Evolutionary conservation across 306 rosid genomes (phyloP).

Genomic region (Trifolium subterraneum): DNA sequence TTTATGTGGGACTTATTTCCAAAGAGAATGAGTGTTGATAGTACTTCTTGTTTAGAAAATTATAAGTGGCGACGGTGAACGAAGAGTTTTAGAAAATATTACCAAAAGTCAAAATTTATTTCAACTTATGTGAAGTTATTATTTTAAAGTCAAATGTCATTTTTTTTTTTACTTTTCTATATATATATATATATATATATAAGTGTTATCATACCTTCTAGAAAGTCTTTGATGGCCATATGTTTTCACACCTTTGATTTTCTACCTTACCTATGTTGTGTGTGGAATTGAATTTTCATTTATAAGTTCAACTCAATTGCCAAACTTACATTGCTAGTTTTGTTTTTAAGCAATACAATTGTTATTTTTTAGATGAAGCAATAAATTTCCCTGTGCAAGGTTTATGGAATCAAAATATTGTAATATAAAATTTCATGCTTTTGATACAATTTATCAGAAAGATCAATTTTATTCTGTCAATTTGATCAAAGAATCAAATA

Average conservation of each 20-base stretch:
- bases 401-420: not conserved
- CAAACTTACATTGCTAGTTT: not conserved
- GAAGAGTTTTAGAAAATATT: not conserved
- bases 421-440: not conserved
- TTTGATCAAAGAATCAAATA: not conserved
- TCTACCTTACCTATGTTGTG: not conserved
- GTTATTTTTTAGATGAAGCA: not conserved
- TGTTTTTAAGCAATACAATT: not conserved
- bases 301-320: not conserved
- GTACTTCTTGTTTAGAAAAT: no score
- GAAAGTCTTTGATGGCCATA: not conserved
- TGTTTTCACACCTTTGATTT: not conserved
- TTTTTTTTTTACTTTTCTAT: not conserved
- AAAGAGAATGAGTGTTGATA: no score
- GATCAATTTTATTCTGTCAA: not conserved
- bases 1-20: no score
- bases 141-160: not conserved
- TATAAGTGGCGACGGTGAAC: not conserved
- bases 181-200: no score
- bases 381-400: not conserved
- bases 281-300: conserved; percentile 7
- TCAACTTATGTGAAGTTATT: not conserved
- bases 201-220: no score
- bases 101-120: not conserved
- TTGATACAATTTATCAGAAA: not conserved